Conservation (phyloP, 2,329 filamentous ascomycete genomes). For the Tolypocladium amazonense region DNA sequence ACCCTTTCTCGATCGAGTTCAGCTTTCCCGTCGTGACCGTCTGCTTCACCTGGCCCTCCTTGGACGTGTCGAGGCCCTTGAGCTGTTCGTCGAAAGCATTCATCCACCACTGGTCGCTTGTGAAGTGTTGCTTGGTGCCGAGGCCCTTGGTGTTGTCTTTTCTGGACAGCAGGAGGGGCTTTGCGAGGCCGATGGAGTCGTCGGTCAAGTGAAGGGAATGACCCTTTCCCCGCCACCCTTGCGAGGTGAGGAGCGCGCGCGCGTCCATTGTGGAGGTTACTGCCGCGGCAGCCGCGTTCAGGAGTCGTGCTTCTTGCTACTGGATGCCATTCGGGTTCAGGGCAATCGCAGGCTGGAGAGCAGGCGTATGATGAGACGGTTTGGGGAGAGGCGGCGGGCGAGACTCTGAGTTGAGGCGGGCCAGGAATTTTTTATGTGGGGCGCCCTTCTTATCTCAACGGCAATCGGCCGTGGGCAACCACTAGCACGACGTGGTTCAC, state of each 20-base stretch:
- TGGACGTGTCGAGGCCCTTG: constrained; percentile 61
- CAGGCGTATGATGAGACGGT: background rate
- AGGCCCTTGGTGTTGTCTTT: constrained; percentile 75
- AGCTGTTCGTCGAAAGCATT: constrained; percentile 87
- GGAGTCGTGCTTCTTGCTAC: background rate
- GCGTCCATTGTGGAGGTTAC: constrained; percentile 57
- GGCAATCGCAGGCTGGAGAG: background rate
- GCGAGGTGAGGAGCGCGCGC: constrained; percentile 67
- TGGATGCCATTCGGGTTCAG: background rate
- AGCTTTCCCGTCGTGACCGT: constrained; percentile 42
- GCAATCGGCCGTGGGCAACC: background rate
- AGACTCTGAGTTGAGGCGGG: background rate
- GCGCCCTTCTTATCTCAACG: background rate
- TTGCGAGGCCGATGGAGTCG: constrained; percentile 66
- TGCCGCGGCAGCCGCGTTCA: background rate
- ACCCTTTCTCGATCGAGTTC: constrained; percentile 43
- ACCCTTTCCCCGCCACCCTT: constrained; percentile 84
- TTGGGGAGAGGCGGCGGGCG: background rate
- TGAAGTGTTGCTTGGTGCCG: constrained; percentile 60
- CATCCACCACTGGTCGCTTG: constrained; percentile 90
- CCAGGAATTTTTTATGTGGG: background rate
- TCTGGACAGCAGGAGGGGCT: constrained; percentile 71
- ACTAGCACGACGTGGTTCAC: too few species aligned
- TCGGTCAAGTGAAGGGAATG: constrained; percentile 72
- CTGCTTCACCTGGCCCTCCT: constrained; percentile 45